Conservation (phyloP, 2,329 filamentous ascomycete genomes). For the Chrysosporium queenslandicum region DNA sequence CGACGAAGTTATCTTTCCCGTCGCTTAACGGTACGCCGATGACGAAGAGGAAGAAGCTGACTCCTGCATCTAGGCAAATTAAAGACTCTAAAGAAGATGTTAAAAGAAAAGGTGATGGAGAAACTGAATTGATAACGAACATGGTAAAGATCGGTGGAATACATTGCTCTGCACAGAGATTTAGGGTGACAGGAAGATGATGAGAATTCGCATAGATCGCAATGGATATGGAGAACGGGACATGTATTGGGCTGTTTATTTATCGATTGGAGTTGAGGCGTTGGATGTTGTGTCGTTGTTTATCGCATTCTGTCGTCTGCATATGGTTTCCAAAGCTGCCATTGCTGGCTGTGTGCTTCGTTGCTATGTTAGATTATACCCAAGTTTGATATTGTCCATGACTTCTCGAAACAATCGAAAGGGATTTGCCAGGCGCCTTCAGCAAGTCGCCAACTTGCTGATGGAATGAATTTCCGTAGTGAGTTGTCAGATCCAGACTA, state of each 20-base stretch:
- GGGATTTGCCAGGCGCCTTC: neutral
- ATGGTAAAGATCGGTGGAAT: neutral
- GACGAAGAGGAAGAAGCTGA: slow-evolving; percentile 2
- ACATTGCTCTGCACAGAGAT: neutral
- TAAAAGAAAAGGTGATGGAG: neutral
- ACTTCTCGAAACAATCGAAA: neutral
- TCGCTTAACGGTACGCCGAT: slow-evolving; percentile 7
- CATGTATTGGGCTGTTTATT: neutral
- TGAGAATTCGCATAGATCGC: neutral
- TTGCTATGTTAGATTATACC: neutral
- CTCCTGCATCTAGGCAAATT: neutral
- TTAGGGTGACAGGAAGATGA: slow-evolving; percentile 2
- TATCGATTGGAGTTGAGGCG: neutral
- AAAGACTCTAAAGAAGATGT: neutral
- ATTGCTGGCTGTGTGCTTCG: neutral
- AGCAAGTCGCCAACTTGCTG: too few species aligned
- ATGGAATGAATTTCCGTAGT: too few species aligned
- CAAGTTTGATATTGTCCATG: neutral
- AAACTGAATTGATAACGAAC: neutral
- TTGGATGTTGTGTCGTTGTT: neutral
- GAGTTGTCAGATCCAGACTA: too few species aligned
- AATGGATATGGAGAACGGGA: neutral
- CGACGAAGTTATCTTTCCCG: neutral
- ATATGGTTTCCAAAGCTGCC: neutral
- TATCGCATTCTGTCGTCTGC: too few species aligned